Evolutionary conservation across 495 filamentous ascomycete genomes (phyloP), one percentile per base, ranked within the genome.

Genomic region (Usnea hakonensis): DNA sequence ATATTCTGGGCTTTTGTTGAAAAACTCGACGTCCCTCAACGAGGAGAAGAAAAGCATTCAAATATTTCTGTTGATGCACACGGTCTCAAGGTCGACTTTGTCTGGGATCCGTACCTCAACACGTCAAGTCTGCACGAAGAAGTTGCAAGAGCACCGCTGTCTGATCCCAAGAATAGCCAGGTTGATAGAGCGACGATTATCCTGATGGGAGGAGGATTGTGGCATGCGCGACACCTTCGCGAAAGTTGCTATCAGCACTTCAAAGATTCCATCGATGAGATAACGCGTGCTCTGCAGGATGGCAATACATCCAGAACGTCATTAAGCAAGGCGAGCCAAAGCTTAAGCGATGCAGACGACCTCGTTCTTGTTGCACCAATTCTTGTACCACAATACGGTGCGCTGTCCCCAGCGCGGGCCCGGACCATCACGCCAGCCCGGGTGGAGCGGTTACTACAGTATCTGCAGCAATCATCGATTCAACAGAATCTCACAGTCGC

Each of bases 91-190:
- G 37, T 86, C 23, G 74, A 83, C 38, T 86, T 85, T 56, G 65
- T 81, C 19, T 87, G 82, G 84, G 83, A 87, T 69, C 83, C 84
- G 4, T 87, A 74, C 71, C 71, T 87, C 36, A 87, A 87, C 68
- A 78, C 77, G 17, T 77, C 80, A 2, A 67, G 57, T 28, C 68
- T 83, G 19, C 62, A 74, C 17, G 63, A 63, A 23, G 76, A 79
- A 33, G 66, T 87, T 23, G 64, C 8, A 76, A 73, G 53, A 65
- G 63, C 40, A 38, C 61, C 46, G 35, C 62, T 35, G 58, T 66
- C 21, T 35, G 41, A 9, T 9, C 26, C 43, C 36, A 57, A 23
- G 54, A 62, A 10, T 57, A 55, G n/a, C 23, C 55, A 10, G 64
- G 62, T 44, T 35, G 52, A 21, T 37, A 59, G 60, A 35, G 60